Base-by-base conservation (phyloP, 164 flowering plant genomes). In the Magnolia kwangsiensis region DNA sequence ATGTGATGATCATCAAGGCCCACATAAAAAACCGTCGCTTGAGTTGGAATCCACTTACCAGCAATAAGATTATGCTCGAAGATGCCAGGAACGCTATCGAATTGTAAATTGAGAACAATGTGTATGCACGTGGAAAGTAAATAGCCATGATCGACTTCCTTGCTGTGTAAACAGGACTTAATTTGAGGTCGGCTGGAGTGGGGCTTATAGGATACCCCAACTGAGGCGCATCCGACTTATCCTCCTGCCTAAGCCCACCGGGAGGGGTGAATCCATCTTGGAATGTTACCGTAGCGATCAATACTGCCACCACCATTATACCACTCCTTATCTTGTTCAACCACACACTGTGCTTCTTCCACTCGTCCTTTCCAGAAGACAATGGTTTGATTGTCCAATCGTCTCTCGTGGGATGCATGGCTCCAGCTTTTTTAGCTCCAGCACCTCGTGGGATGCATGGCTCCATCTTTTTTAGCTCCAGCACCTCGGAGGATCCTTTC, bases 221-320 rank as follows among this genome's bases (percentile, higher is more conserved):
- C 2, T 27, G 29, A 27, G 2, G 29, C 29, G 29, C 29, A 27
- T 1, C 29, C 29, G 29, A 27, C 29, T 27, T 27, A 27, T 27
- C 29, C 29, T 27, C 29, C 29, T 27, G 29, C 2, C 0, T 1
- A 27, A 27, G 29, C 29, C 29, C 29, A 27, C 29, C 29, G 29
- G 29, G 29, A 27, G 29, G 29, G 29, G 29, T 27, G 29, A 27
- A 1, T 23, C 14, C 74, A 16, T 49, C 74, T 49, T 72, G 74
- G 64, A 23, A 72, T 19, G 74, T 72, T 1, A 72, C 20, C 2
- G 49, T 72, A 6, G 63, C 74, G 3, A 72, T 72, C 29, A 72
- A 21, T 27, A 21, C 37, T 4, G 63, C 64, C 21, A 72, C 74
- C 8, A 72, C 31, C 65, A 72, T 51, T 20, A 72, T 37, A 11